phyloP scores from a whole-genome alignment of 2,329 filamentous ascomycete genomes.

The Lasiodiplodia hormozganensis region DNA sequence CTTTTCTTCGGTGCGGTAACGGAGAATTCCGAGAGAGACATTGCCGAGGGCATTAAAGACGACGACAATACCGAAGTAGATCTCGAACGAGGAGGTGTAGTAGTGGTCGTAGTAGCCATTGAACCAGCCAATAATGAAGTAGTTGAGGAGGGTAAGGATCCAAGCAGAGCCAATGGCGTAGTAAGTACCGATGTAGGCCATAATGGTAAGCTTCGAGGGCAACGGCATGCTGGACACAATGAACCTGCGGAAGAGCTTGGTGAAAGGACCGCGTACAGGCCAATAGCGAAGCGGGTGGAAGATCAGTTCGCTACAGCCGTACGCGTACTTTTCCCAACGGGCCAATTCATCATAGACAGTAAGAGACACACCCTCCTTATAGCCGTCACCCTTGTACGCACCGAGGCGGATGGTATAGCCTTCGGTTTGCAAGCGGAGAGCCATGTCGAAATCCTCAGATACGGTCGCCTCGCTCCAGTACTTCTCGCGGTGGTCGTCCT shows the following conservation, averaged over 20 bases:
- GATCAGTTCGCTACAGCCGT: constrained; percentile 81
- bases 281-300: constrained; percentile 80
- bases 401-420: constrained; percentile 77
- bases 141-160: constrained; percentile 76
- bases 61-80: constrained; percentile 81
- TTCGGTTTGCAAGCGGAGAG: constrained; percentile 73
- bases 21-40: constrained; percentile 72
- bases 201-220: constrained; percentile 76
- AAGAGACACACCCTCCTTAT: constrained; percentile 83
- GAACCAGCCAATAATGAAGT: constrained; percentile 78
- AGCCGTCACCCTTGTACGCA: constrained; percentile 76
- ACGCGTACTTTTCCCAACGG: constrained; percentile 87
- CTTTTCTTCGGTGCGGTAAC: constrained; percentile 73
- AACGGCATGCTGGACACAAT: constrained; percentile 75
- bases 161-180: constrained; percentile 79
- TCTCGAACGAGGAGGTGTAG: constrained; percentile 77
- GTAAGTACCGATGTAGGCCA: constrained; percentile 81
- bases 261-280: constrained; percentile 77
- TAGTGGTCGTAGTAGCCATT: constrained; percentile 79
- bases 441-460: constrained; percentile 84
- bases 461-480: constrained; percentile 84
- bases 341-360: constrained; percentile 86
- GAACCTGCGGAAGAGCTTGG: constrained; percentile 77
- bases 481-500: constrained; percentile 73
- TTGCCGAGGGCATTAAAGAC: constrained; percentile 80